These are phyloP conservation scores for Arachnomyces sp. DNA, from an alignment of 2,329 filamentous ascomycete genomes.

Conservation along the genomic window DNA sequence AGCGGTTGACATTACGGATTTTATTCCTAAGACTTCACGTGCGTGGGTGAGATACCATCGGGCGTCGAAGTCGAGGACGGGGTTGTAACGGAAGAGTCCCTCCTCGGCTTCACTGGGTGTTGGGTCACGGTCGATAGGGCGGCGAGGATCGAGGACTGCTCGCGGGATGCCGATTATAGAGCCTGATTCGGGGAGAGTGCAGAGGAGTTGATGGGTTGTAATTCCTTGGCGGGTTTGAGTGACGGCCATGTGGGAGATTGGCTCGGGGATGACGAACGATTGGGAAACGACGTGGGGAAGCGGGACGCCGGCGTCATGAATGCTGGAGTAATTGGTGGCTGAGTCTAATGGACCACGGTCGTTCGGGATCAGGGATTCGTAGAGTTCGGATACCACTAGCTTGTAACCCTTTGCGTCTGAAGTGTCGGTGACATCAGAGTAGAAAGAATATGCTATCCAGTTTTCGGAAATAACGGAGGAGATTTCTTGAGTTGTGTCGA, in stretches of 20 bases:
- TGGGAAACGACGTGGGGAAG: conserved; percentile 73
- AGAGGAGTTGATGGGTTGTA: conserved; percentile 72
- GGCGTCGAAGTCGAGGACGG: conserved; percentile 75
- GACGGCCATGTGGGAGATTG: conserved; percentile 72
- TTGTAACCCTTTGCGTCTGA: conserved; percentile 70
- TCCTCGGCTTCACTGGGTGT: conserved; percentile 74
- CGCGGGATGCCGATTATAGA: conserved; percentile 74
- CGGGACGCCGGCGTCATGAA: conserved; percentile 55
- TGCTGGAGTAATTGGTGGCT: conserved; percentile 66
- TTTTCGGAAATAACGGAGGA: conserved; percentile 81
- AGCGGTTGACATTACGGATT: conserved; percentile 64
- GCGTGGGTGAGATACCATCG: conserved; percentile 73
- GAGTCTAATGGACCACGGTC: conserved; percentile 73
- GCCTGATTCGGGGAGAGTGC: conserved; percentile 64
- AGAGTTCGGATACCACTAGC: conserved; percentile 78
- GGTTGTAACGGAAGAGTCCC: conserved; percentile 67
- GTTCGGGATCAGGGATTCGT: conserved; percentile 75
- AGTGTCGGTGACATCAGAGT: conserved; percentile 43
- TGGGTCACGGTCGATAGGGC: conserved; percentile 77
- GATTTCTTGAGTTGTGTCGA: conserved; percentile 68
- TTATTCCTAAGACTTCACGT: conserved; percentile 70
- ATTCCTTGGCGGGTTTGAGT: conserved; percentile 91
- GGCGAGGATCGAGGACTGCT: conserved; percentile 71
- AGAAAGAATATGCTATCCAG: conserved; percentile 86
- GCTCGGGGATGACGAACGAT: conserved; percentile 69